Evolutionary conservation across 768 basidiomycete species (phyloP), one percentile per base, ranked within the genome.

Genomic region (Termitomyces sp.): DNA sequence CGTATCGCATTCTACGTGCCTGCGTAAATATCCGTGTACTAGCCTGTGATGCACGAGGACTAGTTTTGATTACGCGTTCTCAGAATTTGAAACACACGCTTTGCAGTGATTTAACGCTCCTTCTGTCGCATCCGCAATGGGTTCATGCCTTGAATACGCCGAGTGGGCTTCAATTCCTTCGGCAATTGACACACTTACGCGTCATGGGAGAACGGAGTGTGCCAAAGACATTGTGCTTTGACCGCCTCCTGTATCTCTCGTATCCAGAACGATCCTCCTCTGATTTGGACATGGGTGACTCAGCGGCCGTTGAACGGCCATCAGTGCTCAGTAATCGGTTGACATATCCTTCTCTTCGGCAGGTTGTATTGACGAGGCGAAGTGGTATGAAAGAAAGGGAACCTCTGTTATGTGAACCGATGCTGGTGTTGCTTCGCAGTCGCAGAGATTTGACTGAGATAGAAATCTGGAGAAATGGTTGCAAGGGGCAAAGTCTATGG

Each of bases 401-500:
- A 12, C 64, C 69, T 31, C 64, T 63, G 42, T 63, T 66, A 22
- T 58, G 64, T 42, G 60, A 59, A 26, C 58, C 64, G 27, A 64
- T 55, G 29, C 55, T 68, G 43, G 60, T 71, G 14, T 62, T 72
- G 29, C 53, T 67, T 13, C 66, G 67, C 46, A 68, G 71, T 7
- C 68, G 67, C 4, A 58, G 63, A 32, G 64, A 66, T 49, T 59
- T 61, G 37, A 71, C 72, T 24, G 75, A 75, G 62, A 61, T 72
- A 58, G 69, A 72, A 44, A 64, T 72, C 26, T 76, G 75, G 74
- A 68, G 71, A 32, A 69, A 72, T 53, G 68, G 64, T 41, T 68
- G 64, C 10, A 58, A 58, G 8, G 69, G 67, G 6, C 58, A 61
- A 32, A 70, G 72, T 24, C 61, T 75, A 49, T 76, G 74, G 75